Base-by-base conservation (phyloP, 306 rosid genomes). In the Elaeagnus macrophylla region DNA sequence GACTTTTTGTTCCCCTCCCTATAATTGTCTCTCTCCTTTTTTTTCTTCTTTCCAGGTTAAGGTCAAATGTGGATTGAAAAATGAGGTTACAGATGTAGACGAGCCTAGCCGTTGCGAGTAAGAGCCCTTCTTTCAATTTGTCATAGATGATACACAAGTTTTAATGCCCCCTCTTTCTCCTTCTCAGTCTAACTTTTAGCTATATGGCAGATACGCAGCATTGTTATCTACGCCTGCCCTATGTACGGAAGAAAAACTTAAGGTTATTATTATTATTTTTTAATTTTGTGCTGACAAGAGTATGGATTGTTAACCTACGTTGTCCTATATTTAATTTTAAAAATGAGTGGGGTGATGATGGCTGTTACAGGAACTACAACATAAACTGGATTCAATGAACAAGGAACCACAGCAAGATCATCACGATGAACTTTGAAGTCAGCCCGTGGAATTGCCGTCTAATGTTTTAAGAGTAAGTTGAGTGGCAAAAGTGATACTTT, bases 71-170 rank as follows among this genome's bases (percentile, higher is more conserved):
- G 99, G 99, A 62, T 57, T 93, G 86, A 79, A 74, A 56, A 73
- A 84, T 62, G 99, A 81, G 78, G 67, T 93, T 53, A 61, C 95
- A 37, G 96, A 93, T 55, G 93, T 93, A 56, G 99, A 84, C 64
- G 95, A 93, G 74, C 99, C 99, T 52, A 93, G 96, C 61, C 95
- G 96, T 7, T 93, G 99, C 99, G 99, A 93, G 99, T 93, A 79
- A 56, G 91, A 63, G 18, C 16, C 54, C 14, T 64, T 17, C 43
- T 52, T 56, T 59, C 19, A 36, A 10, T 41, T 58, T 45, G 19
- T 37, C 62, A 36, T 45, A 14, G 54, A 7, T 6, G 43, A 39
- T 41, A 17, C 18, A 18, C 12, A 40, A 53, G 38, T 36, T 53
- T 35, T 8, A 7, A 16, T 11, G 13, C 60, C 53, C 48, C 20